Base-by-base conservation (phyloP, 1,284 basidiomycete species). In the Psilocybe mexicana region DNA sequence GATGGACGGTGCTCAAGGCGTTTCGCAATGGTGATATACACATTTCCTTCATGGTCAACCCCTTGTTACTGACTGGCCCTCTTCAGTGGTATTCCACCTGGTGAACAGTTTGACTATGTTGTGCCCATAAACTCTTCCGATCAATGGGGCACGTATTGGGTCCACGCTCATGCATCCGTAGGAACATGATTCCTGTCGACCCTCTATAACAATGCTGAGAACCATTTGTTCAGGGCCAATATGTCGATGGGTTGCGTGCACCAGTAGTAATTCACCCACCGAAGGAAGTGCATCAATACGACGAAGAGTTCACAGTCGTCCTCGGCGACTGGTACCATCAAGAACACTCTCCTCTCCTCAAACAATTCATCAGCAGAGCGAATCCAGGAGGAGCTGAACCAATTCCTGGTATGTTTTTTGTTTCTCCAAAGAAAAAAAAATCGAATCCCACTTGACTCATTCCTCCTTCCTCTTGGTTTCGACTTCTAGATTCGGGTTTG, bases 111-210 rank as follows among this genome's bases (percentile, higher is more conserved):
- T 65, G 85, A 86, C 63, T 97, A 98, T 67, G 74, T 86, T 45
- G 82, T 96, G n/a, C 85, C 90, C n/a, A 83, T 94, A 55, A 79
- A 86, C 62, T 69, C 79, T 2, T 87, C 86, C 0, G 81, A 83
- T 3, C 90, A 95, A 70, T 83, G 83, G 76, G 94, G 94, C 3
- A 93, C 93, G 2, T 97, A 90, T 74, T 97, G 94, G 94, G 85
- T 89, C 11, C 94, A 96, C 66, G 85, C 85, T 0, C 89, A 92
- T 68, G 70, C 81, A 43, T 71, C 67, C n/a, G 86, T 87, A 63
- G 52, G 79, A 52, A 25, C 12, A 47, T 25, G 23, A 8, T 40
- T 25, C 14, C 12, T 36, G 18, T 28, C 18, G 14, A 10, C 11
- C 24, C 8, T 57, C 26, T 54, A 47, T 30, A 49, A 14, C 1